Evolutionary conservation across 345 rosid genomes (phyloP).

Genomic region (Jatropha curcas): DNA sequence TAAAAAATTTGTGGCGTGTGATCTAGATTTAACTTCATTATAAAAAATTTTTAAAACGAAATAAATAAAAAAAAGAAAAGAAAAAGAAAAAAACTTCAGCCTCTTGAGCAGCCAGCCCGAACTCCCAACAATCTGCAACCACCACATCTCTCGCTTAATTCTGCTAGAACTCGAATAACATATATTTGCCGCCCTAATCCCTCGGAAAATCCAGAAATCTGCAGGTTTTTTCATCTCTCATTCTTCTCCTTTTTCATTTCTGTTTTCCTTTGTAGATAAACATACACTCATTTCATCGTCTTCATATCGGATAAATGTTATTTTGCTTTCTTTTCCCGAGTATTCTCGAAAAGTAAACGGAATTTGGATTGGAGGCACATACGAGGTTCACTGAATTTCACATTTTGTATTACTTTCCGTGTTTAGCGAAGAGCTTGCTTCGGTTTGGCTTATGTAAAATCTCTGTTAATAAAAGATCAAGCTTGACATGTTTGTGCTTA

Average conservation of each 20-base stretch:
- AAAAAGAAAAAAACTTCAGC: background rate
- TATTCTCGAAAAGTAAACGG: background rate
- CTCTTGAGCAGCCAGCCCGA: background rate
- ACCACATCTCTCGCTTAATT: background rate
- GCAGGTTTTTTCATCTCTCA: background rate
- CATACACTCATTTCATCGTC: no score
- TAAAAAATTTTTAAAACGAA: no score
- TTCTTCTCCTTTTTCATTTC: background rate
- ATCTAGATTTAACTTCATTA: no score
- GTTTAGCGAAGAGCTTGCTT: background rate
- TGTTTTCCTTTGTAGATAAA: background rate
- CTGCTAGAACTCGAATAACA: background rate
- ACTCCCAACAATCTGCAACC: background rate
- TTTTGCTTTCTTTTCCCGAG: background rate
- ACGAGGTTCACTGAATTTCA: background rate
- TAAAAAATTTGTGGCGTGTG: no score
- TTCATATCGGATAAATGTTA: no score
- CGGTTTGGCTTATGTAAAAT: background rate
- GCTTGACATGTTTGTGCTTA: background rate
- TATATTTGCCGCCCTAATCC: slow-evolving; percentile 3
- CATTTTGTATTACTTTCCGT: no score
- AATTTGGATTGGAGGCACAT: background rate
- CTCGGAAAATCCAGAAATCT: background rate
- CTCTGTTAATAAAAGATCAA: background rate
- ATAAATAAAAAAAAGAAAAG: no score